Conservation (phyloP, 768 basidiomycete species). For the Boletus insuetus region DNA sequence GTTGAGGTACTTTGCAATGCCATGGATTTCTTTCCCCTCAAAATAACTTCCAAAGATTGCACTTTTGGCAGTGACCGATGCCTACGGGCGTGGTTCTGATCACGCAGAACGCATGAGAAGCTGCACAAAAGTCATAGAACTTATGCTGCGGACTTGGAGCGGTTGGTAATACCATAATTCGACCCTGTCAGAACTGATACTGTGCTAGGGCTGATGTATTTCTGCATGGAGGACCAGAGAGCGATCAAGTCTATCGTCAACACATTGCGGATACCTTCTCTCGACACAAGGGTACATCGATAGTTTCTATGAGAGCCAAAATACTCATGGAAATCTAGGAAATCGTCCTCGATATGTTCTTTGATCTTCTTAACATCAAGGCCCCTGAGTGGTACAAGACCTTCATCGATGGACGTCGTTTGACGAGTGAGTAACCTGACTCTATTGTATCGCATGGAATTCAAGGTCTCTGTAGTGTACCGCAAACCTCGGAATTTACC, state of each 20-base stretch:
- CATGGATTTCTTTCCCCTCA: background rate
- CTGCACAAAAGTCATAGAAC: constrained; percentile 72
- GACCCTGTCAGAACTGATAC: constrained; percentile 5
- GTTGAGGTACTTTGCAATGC: constrained; percentile 64
- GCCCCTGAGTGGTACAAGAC: constrained; percentile 91
- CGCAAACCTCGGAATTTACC: constrained; percentile 47
- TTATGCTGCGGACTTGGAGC: constrained; percentile 90
- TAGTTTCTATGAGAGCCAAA: background rate
- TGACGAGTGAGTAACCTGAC: constrained; percentile 65
- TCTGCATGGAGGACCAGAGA: constrained; percentile 85
- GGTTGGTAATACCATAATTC: constrained; percentile 49
- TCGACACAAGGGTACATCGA: constrained; percentile 68
- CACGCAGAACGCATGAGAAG: constrained; percentile 79
- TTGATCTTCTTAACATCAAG: constrained; percentile 88
- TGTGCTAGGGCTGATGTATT: constrained; percentile 78
- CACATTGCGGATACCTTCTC: constrained; percentile 83
- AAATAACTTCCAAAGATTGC: constrained; percentile 55
- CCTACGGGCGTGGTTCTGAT: constrained; percentile 79
- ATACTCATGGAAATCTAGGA: constrained; percentile 54
- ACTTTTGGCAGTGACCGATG: constrained; percentile 87
- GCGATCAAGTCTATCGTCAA: constrained; percentile 84
- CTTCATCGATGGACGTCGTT: constrained; percentile 82
- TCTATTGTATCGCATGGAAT: background rate
- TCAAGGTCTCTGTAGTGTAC: constrained; percentile 51
- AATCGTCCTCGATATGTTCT: constrained; percentile 90